Conservation (phyloP, 345 rosid species). For the Euclidium syriacum region DNA sequence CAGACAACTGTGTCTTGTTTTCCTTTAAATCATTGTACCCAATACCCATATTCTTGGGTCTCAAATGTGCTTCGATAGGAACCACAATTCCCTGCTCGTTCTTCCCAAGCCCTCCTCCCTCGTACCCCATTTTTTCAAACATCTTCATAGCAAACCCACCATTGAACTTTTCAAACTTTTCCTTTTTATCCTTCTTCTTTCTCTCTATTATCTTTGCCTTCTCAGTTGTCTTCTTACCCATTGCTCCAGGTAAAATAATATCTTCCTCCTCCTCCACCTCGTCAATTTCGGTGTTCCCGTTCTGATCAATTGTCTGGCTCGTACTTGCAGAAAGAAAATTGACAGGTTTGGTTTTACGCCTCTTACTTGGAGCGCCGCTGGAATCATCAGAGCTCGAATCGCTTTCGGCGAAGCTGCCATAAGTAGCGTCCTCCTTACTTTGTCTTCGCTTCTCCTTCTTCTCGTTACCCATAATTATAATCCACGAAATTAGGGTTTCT, state of each 20-base stretch:
- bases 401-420: constrained; percentile 48
- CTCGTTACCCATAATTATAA: constrained; percentile 39
- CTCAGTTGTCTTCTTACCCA: constrained; percentile 59
- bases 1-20: constrained; percentile 46
- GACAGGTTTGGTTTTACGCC: constrained; percentile 54
- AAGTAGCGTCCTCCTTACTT: constrained; percentile 51
- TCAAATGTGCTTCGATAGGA: constrained; percentile 80
- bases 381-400: constrained; percentile 45
- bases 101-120: constrained; percentile 87
- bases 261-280: constrained; percentile 31
- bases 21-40: constrained; percentile 87
- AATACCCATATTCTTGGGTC: constrained; percentile 93
- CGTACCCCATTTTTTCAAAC: constrained; percentile 90
- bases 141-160: constrained; percentile 73
- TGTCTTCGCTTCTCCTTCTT: constrained; percentile 53
- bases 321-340: constrained; percentile 57
- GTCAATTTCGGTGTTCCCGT: neutral
- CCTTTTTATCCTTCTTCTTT: constrained; percentile 38
- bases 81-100: constrained; percentile 79
- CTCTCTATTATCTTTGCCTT: constrained; percentile 46
- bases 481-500: neutral
- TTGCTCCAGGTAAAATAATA: constrained; percentile 41
- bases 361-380: constrained; percentile 38
- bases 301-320: constrained; percentile 41
- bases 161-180: constrained; percentile 50